Base-by-base conservation (phyloP, 805 yeast species). In the Wickerhamomyces bovis region DNA sequence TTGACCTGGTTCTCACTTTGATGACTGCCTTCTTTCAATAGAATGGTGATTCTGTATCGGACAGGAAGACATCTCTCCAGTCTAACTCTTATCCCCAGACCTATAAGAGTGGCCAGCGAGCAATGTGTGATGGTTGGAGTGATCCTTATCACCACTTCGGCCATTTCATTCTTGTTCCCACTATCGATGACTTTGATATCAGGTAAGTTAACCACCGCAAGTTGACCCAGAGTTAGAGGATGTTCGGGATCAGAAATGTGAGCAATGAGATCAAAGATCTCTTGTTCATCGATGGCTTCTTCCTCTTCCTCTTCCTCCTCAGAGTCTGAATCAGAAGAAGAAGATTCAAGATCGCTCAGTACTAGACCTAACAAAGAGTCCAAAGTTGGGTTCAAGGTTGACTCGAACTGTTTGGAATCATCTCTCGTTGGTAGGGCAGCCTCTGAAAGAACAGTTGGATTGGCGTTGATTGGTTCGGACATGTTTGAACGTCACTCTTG, bases 111-210 rank as follows among this genome's bases (percentile, higher is more conserved):
- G 1, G 99, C 99, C 50, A 94, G 72, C 0, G 97, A 89, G 64
- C 99, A 94, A 61, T 94, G 99, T 4, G 98, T 94, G 56, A 94
- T 92, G 0, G 99, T 94, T 1, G 99, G 99, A 0, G 99, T 94
- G 51, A 94, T 94, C 56, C 77, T 79, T 25, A 94, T 88, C 20
- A 79, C 58, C 1, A 94, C 88, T 51, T 83, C 87, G 0, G 94
- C 85, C 58, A 89, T 79, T 33, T 76, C 75, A 26, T 70, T 56
- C 41, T 62, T 61, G 44, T 75, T 71, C 5, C 78, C 77, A 11
- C 79, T 70, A 57, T 87, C 85, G 2, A 65, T 70, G 3, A 94
- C 89, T 36, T 69, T 64, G 48, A 94, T 94, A 61, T 95, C 96
- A 6, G 76, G 73, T 42, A 94, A 69, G 57, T 89, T 89, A 2